phyloP scores from a whole-genome alignment of 331 rosid species.

The Quercus phellos region DNA sequence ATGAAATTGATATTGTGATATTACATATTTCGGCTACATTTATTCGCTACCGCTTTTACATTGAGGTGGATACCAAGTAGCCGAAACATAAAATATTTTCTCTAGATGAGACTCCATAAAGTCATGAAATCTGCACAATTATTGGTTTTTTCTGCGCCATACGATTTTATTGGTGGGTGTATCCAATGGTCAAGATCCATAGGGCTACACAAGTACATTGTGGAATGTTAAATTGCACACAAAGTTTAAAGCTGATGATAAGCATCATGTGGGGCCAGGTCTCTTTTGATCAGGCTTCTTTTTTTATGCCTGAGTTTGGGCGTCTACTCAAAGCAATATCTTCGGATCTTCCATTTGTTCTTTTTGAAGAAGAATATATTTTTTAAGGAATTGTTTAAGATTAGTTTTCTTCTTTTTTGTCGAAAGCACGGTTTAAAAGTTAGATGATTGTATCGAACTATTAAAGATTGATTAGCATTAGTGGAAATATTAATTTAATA shows the following conservation, averaged over 20 bases:
- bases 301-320: neutral
- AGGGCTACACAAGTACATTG: neutral
- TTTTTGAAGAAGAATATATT: neutral
- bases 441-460: neutral
- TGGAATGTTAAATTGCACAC: neutral
- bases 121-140: neutral
- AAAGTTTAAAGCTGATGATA: slow-evolving; percentile 26
- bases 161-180: neutral
- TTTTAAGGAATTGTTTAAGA: neutral
- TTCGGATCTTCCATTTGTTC: neutral
- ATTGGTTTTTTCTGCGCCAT: neutral
- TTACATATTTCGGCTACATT: no score
- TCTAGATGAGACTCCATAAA: neutral
- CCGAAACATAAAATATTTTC: no score
- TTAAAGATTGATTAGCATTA: neutral
- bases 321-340: neutral
- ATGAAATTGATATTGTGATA: no score
- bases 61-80: no score
- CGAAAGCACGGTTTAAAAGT: neutral
- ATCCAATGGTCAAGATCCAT: neutral
- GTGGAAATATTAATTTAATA: neutral
- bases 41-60: no score
- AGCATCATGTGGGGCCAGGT: slow-evolving; percentile 30
- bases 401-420: neutral
- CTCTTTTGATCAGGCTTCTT: slow-evolving; percentile 2